These are phyloP conservation scores for Tetradesmus lagerheimii DNA, from an alignment of 139 green algal genomes.

Conservation along the genomic window DNA sequence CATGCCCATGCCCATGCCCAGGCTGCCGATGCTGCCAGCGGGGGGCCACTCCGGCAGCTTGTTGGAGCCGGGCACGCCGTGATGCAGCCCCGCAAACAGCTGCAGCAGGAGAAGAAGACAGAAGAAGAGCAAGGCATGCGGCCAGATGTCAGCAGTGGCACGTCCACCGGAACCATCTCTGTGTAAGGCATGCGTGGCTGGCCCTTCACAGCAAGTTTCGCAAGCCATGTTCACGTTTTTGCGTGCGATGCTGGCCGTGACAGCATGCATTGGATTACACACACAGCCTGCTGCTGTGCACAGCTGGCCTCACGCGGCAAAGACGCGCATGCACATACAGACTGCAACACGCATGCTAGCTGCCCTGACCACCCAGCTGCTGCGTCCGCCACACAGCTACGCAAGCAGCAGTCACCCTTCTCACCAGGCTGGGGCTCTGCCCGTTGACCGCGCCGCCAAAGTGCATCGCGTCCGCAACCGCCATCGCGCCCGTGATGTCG, in stretches of 20 bases:
- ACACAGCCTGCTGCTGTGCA: too few species aligned
- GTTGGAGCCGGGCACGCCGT: not conserved
- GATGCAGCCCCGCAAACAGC: conserved; percentile 2
- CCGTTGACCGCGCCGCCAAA: conserved; percentile 8
- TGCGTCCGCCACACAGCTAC: not conserved
- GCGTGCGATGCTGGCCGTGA: too few species aligned
- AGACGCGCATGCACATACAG: too few species aligned
- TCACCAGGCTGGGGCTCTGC: conserved; percentile 29
- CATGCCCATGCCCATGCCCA: conserved; percentile 35
- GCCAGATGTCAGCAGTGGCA: not conserved
- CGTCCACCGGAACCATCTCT: too few species aligned
- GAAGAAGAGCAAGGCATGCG: not conserved
- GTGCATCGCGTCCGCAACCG: conserved; percentile 57
- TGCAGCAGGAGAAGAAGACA: not conserved
- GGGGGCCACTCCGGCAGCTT: conserved; percentile 63
- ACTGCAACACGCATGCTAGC: too few species aligned
- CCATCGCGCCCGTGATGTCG: conserved; percentile 62
- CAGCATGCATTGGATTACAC: too few species aligned
- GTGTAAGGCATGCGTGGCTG: too few species aligned
- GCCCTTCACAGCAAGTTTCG: too few species aligned
- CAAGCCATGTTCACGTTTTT: too few species aligned
- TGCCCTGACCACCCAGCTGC: not conserved
- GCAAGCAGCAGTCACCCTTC: not conserved
- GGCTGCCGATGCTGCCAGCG: conserved; percentile 46
- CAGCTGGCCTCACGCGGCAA: too few species aligned